Evolutionary conservation across 2,329 filamentous ascomycete genomes (phyloP), one percentile per base, ranked within the genome.

Genomic region (Eurotiales sp.): DNA sequence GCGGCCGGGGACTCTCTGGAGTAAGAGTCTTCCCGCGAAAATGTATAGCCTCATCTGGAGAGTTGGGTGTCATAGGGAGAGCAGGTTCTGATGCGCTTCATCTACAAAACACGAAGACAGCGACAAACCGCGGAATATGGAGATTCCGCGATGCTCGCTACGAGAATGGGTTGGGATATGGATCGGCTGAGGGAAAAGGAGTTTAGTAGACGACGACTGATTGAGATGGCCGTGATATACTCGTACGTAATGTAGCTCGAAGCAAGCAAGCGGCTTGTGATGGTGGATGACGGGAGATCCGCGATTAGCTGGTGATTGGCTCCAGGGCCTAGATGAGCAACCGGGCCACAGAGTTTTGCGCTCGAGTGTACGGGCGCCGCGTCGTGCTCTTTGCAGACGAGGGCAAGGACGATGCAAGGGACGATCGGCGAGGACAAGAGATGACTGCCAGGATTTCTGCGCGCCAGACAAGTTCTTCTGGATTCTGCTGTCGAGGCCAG

Each of bases 1-100:
- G 70, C 59, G 85, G 85, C 61, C 84, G 83, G 63, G 86, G 86
- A 65, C 84, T 87, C 64, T 86, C 81, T 57, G 86, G 85, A 64
- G 83, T 86, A 63, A 86, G 72, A 58, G 80, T 80, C 67, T 83
- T 79, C 71, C 82, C 82, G 65, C 79, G 80, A 66, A 83, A 81
- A 67, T 85, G 79, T 77, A 72, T 63, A 48, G 67, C 70, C 64
- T 75, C 72, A 66, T 73, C 66, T 51, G 67, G 69, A 58, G 67
- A 72, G 71, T 73, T 76, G 67, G 74, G 72, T 67, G 72, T 78
- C 79, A 82, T 82, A 70, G 77, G 78, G 68, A 64, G 61, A 65
- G 68, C 61, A 61, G 55, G 56, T 59, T 61, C 58, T 61, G 59
- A 62, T 62, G 53, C 58, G 64, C 67, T 67, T 70, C 69, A 72